These are phyloP conservation scores for Backusella luteola DNA, from an alignment of 192 early-diverging fungal genomes.

Conservation along the genomic window DNA sequence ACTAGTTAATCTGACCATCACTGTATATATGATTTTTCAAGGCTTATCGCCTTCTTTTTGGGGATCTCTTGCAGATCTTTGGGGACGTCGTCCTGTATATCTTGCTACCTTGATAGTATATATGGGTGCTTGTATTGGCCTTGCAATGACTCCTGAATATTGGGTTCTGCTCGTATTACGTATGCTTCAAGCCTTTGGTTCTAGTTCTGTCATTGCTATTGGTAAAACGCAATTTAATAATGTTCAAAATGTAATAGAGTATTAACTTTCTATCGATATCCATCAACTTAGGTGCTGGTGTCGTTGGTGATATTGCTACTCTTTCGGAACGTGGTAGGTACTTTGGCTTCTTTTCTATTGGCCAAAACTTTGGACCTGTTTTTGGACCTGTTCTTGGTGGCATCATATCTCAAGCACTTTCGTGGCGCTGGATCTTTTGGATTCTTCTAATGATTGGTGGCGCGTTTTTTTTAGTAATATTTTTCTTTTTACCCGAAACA, in stretches of 20 bases:
- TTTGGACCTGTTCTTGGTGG: conserved; percentile 41
- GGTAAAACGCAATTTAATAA: conserved; percentile 9
- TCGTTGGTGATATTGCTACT: conserved; percentile 36
- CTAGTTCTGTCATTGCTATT: conserved; percentile 44
- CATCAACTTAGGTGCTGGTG: conserved; percentile 22
- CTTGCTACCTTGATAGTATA: conserved; percentile 32
- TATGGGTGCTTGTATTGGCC: conserved; percentile 32
- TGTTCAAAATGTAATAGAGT: not conserved
- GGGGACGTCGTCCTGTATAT: conserved; percentile 42
- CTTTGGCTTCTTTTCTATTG: not conserved
- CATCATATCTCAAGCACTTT: conserved; percentile 20
- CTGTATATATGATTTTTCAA: conserved; percentile 41
- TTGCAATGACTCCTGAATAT: conserved; percentile 32
- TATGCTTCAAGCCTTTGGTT: conserved; percentile 41
- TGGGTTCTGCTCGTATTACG: conserved; percentile 31
- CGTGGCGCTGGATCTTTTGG: conserved; percentile 45
- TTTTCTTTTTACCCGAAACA: conserved; percentile 47
- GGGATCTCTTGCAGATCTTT: conserved; percentile 41
- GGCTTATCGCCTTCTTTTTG: conserved; percentile 41
- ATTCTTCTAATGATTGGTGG: conserved; percentile 29
- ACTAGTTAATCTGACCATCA: conserved; percentile 34
- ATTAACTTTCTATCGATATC: not conserved
- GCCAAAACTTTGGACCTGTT: not conserved
- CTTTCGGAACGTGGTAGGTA: conserved; percentile 11
- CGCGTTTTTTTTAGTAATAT: conserved; percentile 20